phyloP scores from a whole-genome alignment of 495 filamentous ascomycete genomes.

The Amorphotheca resinae region DNA sequence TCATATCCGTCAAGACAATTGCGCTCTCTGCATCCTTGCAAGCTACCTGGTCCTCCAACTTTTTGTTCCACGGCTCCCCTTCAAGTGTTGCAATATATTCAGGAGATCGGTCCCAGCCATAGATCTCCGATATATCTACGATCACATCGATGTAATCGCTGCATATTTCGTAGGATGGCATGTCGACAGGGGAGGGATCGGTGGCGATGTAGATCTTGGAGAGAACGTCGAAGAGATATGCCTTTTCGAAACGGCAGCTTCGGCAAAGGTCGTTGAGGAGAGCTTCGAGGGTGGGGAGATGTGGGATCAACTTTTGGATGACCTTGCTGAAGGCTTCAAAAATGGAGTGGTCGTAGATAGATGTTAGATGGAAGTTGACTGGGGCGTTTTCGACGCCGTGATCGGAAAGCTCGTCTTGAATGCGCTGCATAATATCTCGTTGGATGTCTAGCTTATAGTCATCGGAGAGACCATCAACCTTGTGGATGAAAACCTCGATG shows the following conservation, averaged over 20 bases:
- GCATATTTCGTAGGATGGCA: conserved; percentile 92
- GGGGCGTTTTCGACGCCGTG: conserved; percentile 82
- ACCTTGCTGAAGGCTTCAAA: conserved; percentile 98
- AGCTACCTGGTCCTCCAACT: conserved; percentile 49
- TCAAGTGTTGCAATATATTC: conserved; percentile 42
- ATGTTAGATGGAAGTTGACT: conserved; percentile 86
- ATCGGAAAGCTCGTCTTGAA: conserved; percentile 90
- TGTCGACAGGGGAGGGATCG: conserved; percentile 82
- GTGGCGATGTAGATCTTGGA: conserved; percentile 98
- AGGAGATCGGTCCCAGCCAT: conserved; percentile 57
- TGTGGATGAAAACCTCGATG: conserved; percentile 96
- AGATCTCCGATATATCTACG: conserved; percentile 89
- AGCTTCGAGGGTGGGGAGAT: conserved; percentile 80
- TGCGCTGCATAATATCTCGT: conserved; percentile 89
- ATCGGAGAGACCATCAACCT: conserved; percentile 87
- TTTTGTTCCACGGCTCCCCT: conserved; percentile 46
- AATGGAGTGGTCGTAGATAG: conserved; percentile 94
- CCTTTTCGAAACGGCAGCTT: conserved; percentile 90
- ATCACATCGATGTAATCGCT: conserved; percentile 97
- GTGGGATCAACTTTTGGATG: conserved; percentile 91
- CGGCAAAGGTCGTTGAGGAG: conserved; percentile 80
- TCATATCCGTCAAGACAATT: conserved; percentile 67
- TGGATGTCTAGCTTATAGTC: conserved; percentile 91
- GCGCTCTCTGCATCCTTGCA: conserved; percentile 64
- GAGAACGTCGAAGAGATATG: conserved; percentile 89